These are phyloP conservation scores for Aspergillus chevalieri DNA, from an alignment of 2,329 filamentous ascomycete genomes.

Conservation along the genomic window DNA sequence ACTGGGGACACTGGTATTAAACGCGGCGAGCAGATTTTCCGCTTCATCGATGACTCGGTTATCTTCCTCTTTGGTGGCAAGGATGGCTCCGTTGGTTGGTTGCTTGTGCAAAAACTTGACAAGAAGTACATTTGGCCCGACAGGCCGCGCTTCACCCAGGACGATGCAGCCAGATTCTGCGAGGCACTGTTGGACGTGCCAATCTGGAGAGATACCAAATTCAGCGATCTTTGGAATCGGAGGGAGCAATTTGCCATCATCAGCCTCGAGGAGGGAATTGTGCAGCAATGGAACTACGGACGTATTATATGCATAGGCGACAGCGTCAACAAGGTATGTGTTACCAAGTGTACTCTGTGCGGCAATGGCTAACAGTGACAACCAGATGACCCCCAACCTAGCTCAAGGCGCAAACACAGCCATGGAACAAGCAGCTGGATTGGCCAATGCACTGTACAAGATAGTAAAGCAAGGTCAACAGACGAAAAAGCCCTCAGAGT, in stretches of 20 bases:
- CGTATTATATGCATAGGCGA: slow-evolving; percentile 22
- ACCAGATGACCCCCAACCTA: slow-evolving; percentile 27
- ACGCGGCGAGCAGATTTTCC: slow-evolving; percentile 14
- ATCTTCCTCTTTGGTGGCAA: slow-evolving; percentile 16
- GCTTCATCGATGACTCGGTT: slow-evolving; percentile 9
- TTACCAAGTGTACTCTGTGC: not conserved
- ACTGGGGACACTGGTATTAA: slow-evolving; percentile 7
- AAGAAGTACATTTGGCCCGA: slow-evolving; percentile 15
- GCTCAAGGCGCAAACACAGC: slow-evolving; percentile 40
- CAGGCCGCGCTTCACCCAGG: slow-evolving; percentile 15
- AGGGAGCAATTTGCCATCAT: slow-evolving; percentile 12
- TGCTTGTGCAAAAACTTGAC: slow-evolving; percentile 20
- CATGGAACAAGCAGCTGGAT: slow-evolving; percentile 34
- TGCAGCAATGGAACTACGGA: slow-evolving; percentile 18
- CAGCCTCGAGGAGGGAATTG: slow-evolving; percentile 19
- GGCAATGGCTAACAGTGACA: slow-evolving; percentile 3
- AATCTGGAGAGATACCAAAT: slow-evolving; percentile 11
- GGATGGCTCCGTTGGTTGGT: slow-evolving; percentile 20
- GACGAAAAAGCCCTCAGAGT: not conserved
- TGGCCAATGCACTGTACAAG: slow-evolving; percentile 26
- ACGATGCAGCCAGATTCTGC: slow-evolving; percentile 13
- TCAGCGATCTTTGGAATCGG: slow-evolving; percentile 20
- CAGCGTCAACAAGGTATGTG: slow-evolving; percentile 20
- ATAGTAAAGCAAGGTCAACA: not conserved
- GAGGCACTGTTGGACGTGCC: slow-evolving; percentile 4